A percentile compares a stretch with the other conserved stretches of the same genome.
Conservation (phyloP, 441 rosid genomes). For the Erysimum cheiri region DNA sequence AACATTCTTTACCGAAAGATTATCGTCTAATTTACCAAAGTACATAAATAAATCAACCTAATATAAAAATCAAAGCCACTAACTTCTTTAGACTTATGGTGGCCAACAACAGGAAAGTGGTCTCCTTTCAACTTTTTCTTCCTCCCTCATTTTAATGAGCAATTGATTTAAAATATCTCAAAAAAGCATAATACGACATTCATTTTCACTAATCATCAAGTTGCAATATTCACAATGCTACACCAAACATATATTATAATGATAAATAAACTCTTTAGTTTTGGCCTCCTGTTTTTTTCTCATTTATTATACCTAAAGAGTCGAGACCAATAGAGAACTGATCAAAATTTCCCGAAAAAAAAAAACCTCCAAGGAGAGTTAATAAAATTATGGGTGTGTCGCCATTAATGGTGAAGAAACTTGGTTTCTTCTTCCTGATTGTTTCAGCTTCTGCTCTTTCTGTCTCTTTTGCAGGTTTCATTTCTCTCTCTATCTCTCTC, state of each 20-base stretch:
- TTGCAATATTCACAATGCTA: background rate
- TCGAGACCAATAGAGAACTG: background rate
- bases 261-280: background rate
- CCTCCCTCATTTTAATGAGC: constrained; percentile 34
- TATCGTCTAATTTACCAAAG: background rate
- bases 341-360: background rate
- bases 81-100: constrained; percentile 70
- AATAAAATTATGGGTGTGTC: constrained; percentile 15
- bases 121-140: constrained; percentile 60
- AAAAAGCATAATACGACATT: constrained; percentile 24
- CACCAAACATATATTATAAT: background rate
- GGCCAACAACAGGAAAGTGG: constrained; percentile 83
- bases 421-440: constrained; percentile 65
- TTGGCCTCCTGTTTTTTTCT: background rate
- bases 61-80: constrained; percentile 52
- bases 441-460: constrained; percentile 57
- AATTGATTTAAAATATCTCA: background rate
- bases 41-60: constrained; percentile 5
- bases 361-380: constrained; percentile 43
- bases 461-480: constrained; percentile 65
- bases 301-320: background rate
- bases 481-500: background rate
- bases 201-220: constrained; percentile 37
- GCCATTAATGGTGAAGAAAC: constrained; percentile 48
- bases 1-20: too few species aligned